These are phyloP conservation scores for Elaeis oleifera DNA, from an alignment of 202 grass and related monocot species.

Conservation along the genomic window DNA sequence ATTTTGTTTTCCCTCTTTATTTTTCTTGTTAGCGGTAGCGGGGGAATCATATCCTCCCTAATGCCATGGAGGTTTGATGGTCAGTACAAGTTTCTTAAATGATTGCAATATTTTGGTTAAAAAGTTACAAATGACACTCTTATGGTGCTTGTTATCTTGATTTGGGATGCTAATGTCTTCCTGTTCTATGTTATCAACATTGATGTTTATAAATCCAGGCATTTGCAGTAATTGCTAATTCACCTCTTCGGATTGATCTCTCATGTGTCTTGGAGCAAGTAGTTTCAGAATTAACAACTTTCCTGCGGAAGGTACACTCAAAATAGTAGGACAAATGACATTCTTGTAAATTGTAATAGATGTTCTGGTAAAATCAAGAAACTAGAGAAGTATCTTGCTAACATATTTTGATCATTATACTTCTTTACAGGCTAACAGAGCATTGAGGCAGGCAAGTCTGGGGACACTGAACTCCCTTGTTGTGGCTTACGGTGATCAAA, in stretches of 20 bases:
- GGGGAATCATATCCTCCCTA: too few relatives aligned
- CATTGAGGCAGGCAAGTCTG: constrained; percentile 85
- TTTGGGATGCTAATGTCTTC: neutral
- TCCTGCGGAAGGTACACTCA: constrained; percentile 72
- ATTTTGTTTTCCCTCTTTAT: too few relatives aligned
- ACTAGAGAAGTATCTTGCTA: too few relatives aligned
- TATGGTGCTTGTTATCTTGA: too few relatives aligned
- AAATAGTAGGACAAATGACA: neutral
- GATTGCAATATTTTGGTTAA: too few relatives aligned
- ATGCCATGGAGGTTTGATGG: too few relatives aligned
- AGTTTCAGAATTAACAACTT: constrained; percentile 89
- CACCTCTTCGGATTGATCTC: constrained; percentile 77
- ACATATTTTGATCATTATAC: neutral
- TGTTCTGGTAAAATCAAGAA: too few relatives aligned
- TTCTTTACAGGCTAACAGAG: constrained; percentile 70
- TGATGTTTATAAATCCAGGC: constrained; percentile 33
- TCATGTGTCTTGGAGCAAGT: constrained; percentile 84
- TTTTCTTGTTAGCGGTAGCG: too few relatives aligned
- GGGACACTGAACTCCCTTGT: constrained; percentile 87
- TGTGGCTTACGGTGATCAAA: constrained; percentile 83
- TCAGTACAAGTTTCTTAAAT: too few relatives aligned
- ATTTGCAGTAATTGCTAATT: constrained; percentile 95
- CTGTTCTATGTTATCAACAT: neutral
- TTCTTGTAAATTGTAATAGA: neutral
- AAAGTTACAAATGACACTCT: too few relatives aligned